These are phyloP conservation scores for Galeopsis tetrahit DNA, from an alignment of 257 asterid genomes.

Conservation along the genomic window DNA sequence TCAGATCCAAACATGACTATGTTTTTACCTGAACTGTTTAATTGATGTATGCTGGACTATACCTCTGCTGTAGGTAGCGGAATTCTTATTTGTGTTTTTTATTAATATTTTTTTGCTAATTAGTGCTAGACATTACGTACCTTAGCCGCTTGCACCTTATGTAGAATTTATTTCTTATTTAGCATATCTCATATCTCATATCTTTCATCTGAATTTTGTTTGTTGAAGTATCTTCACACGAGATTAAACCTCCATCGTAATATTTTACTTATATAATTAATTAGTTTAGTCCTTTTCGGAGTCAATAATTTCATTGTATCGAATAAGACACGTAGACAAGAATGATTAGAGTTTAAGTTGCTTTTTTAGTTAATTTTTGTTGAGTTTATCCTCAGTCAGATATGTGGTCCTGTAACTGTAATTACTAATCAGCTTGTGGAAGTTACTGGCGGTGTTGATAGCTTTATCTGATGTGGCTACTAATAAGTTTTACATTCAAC, in stretches of 20 bases:
- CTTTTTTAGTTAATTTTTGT: background rate
- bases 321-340: conserved; percentile 5
- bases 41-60: conserved; percentile 68
- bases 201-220: conserved; percentile 25
- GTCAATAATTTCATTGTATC: conserved; percentile 25
- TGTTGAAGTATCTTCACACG: conserved; percentile 24
- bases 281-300: conserved; percentile 19
- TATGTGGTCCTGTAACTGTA: conserved; percentile 18
- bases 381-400: conserved; percentile 24
- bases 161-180: conserved; percentile 21
- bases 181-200: conserved; percentile 18
- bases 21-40: conserved; percentile 57
- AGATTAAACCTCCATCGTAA: conserved; percentile 28
- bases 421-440: conserved; percentile 25
- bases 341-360: conserved; percentile 21
- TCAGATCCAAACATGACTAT: conserved; percentile 55
- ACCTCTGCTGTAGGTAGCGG: conserved; percentile 67
- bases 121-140: conserved; percentile 28
- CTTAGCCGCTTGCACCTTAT: conserved; percentile 30
- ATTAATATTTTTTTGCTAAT: conserved; percentile 30
- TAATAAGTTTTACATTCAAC: conserved; percentile 23
- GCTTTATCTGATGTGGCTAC: conserved; percentile 29
- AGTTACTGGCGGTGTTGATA: conserved; percentile 27
- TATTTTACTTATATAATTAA: conserved; percentile 13
- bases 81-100: conserved; percentile 43